Evolutionary conservation across 495 filamentous ascomycete species (phyloP).

Genomic region (Aspergillus haitiensis): DNA sequence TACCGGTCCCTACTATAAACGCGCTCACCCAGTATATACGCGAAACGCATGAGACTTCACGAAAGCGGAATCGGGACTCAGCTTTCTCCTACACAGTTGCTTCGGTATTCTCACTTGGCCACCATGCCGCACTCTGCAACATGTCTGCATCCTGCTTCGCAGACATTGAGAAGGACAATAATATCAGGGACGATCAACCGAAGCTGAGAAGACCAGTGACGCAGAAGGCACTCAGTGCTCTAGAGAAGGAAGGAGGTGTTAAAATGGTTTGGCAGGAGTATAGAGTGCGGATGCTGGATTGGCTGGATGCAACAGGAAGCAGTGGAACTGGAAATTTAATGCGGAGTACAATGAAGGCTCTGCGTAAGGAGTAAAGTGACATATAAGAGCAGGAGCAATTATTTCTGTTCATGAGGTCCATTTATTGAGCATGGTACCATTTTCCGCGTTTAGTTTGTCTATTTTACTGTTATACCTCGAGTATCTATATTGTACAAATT

Average conservation of each 20-base stretch:
- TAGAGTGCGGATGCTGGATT: conserved; percentile 67
- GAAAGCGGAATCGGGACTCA: conserved; percentile 39
- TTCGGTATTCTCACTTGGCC: conserved; percentile 67
- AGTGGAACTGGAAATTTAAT: conserved; percentile 70
- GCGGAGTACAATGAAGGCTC: conserved; percentile 79
- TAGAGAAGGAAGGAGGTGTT: conserved; percentile 69
- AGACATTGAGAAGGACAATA: conserved; percentile 61
- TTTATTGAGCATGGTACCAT: no score
- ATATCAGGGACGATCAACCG: conserved; percentile 45
- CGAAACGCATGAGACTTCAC: conserved; percentile 34
- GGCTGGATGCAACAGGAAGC: conserved; percentile 65
- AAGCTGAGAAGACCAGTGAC: conserved; percentile 77
- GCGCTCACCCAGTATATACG: conserved; percentile 51
- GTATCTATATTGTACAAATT: conserved; percentile 3
- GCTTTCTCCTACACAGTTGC: conserved; percentile 49
- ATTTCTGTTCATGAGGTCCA: no score
- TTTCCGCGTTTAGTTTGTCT: background rate
- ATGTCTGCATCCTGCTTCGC: conserved; percentile 65
- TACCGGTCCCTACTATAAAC: conserved; percentile 49
- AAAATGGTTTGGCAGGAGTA: conserved; percentile 73
- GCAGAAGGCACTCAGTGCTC: conserved; percentile 58
- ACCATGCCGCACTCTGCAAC: conserved; percentile 64
- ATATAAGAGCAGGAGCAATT: background rate
- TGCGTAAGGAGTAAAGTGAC: conserved; percentile 42
- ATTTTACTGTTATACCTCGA: background rate